phyloP scores from a whole-genome alignment of 164 flowering plant species.

The Piper longum region DNA sequence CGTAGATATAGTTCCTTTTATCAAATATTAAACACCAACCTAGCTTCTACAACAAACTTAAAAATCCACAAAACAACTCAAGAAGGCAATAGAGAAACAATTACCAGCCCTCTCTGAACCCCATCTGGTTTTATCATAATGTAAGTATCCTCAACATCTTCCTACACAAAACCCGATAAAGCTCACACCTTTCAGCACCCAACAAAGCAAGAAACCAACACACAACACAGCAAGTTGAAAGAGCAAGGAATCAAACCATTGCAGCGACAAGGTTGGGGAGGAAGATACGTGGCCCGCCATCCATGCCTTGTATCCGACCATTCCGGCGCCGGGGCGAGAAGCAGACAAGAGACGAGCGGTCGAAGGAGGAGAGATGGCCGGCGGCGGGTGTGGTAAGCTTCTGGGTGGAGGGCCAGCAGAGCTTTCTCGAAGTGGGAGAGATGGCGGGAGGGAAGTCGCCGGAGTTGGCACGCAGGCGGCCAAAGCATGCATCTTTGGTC shows the following conservation, averaged over 20 bases:
- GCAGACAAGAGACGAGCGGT: constrained; percentile 26
- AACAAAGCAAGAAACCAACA: not conserved
- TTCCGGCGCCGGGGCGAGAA: constrained; percentile 12
- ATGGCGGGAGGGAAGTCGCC: not conserved
- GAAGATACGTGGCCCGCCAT: constrained; percentile 41
- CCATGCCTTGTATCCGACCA: constrained; percentile 18
- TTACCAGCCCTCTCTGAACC: constrained; percentile 89
- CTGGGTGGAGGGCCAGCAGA: constrained; percentile 7
- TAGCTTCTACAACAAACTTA: not conserved
- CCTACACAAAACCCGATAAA: constrained; percentile 18
- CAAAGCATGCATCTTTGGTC: not conserved
- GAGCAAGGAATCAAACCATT: constrained; percentile 25
- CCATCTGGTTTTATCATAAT: constrained; percentile 98
- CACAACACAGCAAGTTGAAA: not conserved
- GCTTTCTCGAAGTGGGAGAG: constrained; percentile 3
- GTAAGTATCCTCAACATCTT: constrained; percentile 69
- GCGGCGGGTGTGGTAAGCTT: constrained; percentile 17
- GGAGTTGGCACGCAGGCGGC: not conserved
- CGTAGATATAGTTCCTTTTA: not conserved
- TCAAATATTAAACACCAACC: not conserved
- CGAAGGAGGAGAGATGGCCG: constrained; percentile 34
- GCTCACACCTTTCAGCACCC: not conserved
- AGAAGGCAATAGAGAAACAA: constrained; percentile 7
- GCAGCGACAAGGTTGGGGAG: constrained; percentile 82
- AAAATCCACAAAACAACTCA: not conserved